Base-by-base conservation (phyloP, 495 filamentous ascomycete genomes). In the Tuber indicum region DNA sequence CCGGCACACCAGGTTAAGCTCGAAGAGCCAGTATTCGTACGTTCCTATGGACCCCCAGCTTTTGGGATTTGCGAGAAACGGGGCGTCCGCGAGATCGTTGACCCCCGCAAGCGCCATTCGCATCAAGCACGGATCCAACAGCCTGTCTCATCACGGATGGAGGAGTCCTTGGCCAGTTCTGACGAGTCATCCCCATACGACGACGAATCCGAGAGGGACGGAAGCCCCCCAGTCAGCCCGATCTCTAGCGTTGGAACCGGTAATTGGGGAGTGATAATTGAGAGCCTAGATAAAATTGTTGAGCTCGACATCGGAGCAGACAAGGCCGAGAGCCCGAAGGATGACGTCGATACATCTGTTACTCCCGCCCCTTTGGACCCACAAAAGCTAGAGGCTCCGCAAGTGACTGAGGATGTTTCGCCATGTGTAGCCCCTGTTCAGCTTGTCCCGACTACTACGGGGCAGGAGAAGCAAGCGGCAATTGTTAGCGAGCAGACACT, bases 31-130 rank as follows among this genome's bases (percentile, higher is more conserved):
- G 26, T 26, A 36, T 73, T 76, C 45, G 73, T 70, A 17, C 79
- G 78, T 23, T 71, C 74, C 0, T 74, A 72, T 32, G 75, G 77
- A 16, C 79, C 71, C 74, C 78, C 78, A 49, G 71, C 78, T 26
- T 79, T 80, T 74, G 77, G 78, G 41, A 80, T 80, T 71, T 79
- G 78, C 74, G 77, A 80, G 77, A 80, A 80, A 74, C 74, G 32
- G 73, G 79, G 78, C 74, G 74, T 80, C 62, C 78, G 78, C 32
- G 78, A 80, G 72, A 80, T 80, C 32, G 69, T 74, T 9, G 78
- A 80, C 49, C 77, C 78, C 17, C 78, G 78, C 6, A 62, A 69
- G 4, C 78, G 79, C 74, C 72, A 79, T 32, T 36, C 26, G 1
- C 74, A 74, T 41, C 73, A 72, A 66, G 75, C 77, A 47, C 80